These are phyloP conservation scores for Agrocybe pediades DNA, from an alignment of 768 basidiomycete species.

Conservation along the genomic window DNA sequence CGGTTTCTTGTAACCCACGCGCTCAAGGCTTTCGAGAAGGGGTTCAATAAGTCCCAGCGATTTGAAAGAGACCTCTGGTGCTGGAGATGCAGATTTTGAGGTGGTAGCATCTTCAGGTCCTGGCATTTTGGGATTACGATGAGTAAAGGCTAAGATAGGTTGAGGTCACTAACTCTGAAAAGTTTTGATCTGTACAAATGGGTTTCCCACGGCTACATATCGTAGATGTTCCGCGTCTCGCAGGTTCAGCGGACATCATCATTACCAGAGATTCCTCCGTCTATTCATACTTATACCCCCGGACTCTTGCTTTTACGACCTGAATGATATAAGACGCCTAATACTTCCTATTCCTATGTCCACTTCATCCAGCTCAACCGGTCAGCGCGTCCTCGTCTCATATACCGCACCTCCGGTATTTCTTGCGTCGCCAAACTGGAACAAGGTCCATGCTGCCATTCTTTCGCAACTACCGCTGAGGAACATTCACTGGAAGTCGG, in stretches of 20 bases:
- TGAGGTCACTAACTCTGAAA: conserved; percentile 6
- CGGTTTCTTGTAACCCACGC: conserved; percentile 80
- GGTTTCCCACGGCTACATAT: conserved; percentile 22
- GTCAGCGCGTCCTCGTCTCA: conserved; percentile 63
- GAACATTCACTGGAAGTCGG: conserved; percentile 91
- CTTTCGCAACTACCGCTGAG: conserved; percentile 79
- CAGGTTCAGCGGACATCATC: background rate
- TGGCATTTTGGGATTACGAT: conserved; percentile 47
- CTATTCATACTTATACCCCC: background rate
- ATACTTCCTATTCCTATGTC: conserved; percentile 1
- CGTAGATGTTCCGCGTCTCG: conserved; percentile 4
- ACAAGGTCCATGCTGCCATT: conserved; percentile 64
- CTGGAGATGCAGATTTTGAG: conserved; percentile 26
- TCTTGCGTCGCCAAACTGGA: conserved; percentile 73
- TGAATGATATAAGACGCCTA: background rate
- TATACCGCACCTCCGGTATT: conserved; percentile 66
- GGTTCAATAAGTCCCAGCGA: conserved; percentile 88
- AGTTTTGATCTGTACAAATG: conserved; percentile 12
- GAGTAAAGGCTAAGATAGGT: background rate
- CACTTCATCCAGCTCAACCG: conserved; percentile 17
- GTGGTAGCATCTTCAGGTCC: conserved; percentile 61
- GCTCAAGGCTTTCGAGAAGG: conserved; percentile 81
- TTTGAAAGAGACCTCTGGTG: conserved; percentile 61
- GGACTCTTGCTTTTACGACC: background rate
- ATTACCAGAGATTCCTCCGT: background rate